A percentile compares a stretch with the other conserved stretches of the same genome.
These are phyloP conservation scores for Ogataea siamensis DNA, from an alignment of 805 yeast genomes.

Conservation along the genomic window DNA sequence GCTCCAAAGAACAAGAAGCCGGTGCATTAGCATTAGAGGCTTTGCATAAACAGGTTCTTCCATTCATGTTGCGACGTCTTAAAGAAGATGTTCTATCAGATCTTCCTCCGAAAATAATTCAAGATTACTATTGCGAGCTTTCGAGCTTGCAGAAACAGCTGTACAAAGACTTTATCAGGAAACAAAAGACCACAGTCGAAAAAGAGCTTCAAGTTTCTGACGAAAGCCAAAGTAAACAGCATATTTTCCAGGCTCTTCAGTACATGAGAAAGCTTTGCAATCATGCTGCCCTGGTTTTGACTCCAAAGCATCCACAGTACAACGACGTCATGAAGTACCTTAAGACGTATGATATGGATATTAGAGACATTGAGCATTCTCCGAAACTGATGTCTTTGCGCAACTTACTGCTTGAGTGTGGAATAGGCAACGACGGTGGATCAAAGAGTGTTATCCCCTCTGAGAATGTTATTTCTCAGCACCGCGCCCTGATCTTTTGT, in stretches of 20 bases:
- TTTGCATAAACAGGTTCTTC: slow-evolving; percentile 92
- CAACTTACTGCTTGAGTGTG: slow-evolving; percentile 84
- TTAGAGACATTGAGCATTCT: slow-evolving; percentile 78
- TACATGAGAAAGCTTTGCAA: slow-evolving; percentile 97
- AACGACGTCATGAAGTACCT: slow-evolving; percentile 63
- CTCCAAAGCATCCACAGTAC: slow-evolving; percentile 80
- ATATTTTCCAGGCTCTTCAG: slow-evolving; percentile 95
- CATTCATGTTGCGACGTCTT: slow-evolving; percentile 92
- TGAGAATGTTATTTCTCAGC: slow-evolving; percentile 78
- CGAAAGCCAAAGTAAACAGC: slow-evolving; percentile 61
- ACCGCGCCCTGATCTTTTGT: slow-evolving; percentile 91
- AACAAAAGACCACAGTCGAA: slow-evolving; percentile 71
- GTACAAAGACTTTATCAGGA: slow-evolving; percentile 84
- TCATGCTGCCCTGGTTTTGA: slow-evolving; percentile 88
- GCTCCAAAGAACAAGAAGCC: slow-evolving; percentile 91
- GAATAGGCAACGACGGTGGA: slow-evolving; percentile 58
- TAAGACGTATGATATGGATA: slow-evolving; percentile 51
- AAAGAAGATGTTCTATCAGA: slow-evolving; percentile 96
- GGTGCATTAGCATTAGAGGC: slow-evolving; percentile 97
- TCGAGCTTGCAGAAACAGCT: slow-evolving; percentile 86
- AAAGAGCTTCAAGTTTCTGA: slow-evolving; percentile 50
- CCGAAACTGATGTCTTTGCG: slow-evolving; percentile 85
- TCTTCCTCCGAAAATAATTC: slow-evolving; percentile 96
- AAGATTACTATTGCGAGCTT: slow-evolving; percentile 95
- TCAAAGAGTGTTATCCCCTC: slow-evolving; percentile 27